Evolutionary conservation across 768 basidiomycete genomes (phyloP), one percentile per base, ranked within the genome.

Genomic region (Suillus cothurnatus): DNA sequence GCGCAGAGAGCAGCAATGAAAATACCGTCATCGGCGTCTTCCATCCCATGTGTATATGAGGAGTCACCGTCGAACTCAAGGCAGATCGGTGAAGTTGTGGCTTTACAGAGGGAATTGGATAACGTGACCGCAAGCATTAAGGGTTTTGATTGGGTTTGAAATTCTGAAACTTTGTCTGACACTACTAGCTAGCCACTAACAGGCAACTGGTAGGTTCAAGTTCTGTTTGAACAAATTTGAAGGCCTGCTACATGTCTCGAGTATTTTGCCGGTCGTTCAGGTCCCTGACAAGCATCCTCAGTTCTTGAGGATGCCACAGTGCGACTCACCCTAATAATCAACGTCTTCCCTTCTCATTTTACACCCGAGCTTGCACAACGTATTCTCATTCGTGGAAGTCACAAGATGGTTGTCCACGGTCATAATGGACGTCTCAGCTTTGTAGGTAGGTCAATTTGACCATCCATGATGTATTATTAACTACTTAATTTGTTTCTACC

Each of bases 351-450:
- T 7, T 84, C 88, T 15, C 78, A 84, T 59, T 94, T 95, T 74
- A 86, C 90, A 15, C 80, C 81, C 8, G 89, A 91, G 68, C 80
- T 93, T 55, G 88, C 91, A 12, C 81, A 82, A 68, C 86, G 92
- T 65, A 82, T 92, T 67, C 78, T 94, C 67, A 94, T 92, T 3
- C 93, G 94, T 72, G 81, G 83, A 9, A 92, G 91, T 76, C 92
- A 92, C 76, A 84, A 81, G 56, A 81, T 84, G 63, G 88, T 90
- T 34, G 70, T 74, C 56, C 74, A 82, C 60, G 90, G 92, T 4
- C 91, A 93, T 74, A 93, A 94, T 70, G 86, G 82, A 53, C 86
- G 86, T 15, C 77, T 91, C 55, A 80, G 84, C 49, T 94, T 94
- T 70, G 81, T 93, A 32, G 93, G 92, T 92, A 47, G n/a, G 67